These are phyloP conservation scores for Leishmania braziliensis DNA, from an alignment of 208 protist species.

Conservation along the genomic window DNA sequence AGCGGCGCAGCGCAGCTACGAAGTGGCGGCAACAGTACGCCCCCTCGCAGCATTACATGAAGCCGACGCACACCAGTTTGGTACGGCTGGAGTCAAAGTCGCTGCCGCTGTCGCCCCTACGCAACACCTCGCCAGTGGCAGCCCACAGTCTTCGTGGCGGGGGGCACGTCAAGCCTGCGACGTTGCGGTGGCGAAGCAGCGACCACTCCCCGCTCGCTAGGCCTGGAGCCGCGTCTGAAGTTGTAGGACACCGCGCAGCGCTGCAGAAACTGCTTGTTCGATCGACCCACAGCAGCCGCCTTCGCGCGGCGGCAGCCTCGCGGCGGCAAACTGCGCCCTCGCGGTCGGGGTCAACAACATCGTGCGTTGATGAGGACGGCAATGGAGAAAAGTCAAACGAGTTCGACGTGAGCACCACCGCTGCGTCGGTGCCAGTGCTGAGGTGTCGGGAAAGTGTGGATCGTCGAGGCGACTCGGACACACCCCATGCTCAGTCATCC, in stretches of 20 bases:
- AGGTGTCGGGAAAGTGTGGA: not conserved
- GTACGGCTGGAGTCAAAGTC: conserved; percentile 15
- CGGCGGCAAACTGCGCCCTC: not conserved
- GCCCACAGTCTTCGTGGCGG: no score
- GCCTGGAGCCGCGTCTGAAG: not conserved
- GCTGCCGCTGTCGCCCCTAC: conserved; percentile 1
- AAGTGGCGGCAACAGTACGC: conserved; percentile 2
- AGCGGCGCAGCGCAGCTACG: not conserved
- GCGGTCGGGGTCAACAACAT: not conserved
- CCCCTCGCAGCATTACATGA: conserved; percentile 27
- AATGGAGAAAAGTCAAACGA: not conserved
- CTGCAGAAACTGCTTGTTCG: conserved; percentile 13
- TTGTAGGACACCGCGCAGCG: not conserved
- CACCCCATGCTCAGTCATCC: not conserved
- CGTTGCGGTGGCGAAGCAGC: not conserved
- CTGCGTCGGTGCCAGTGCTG: not conserved
- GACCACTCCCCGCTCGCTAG: not conserved
- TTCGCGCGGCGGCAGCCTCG: conserved; percentile 4
- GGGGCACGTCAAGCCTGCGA: not conserved
- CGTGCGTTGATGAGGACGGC: not conserved
- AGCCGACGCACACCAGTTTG: conserved; percentile 33
- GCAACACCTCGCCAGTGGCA: not conserved
- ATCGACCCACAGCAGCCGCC: conserved; percentile 30
- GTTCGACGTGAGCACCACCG: not conserved
- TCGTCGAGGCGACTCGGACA: not conserved